Base-by-base conservation (phyloP, 768 basidiomycete genomes). In the Chalciporus sphaerocephalus region DNA sequence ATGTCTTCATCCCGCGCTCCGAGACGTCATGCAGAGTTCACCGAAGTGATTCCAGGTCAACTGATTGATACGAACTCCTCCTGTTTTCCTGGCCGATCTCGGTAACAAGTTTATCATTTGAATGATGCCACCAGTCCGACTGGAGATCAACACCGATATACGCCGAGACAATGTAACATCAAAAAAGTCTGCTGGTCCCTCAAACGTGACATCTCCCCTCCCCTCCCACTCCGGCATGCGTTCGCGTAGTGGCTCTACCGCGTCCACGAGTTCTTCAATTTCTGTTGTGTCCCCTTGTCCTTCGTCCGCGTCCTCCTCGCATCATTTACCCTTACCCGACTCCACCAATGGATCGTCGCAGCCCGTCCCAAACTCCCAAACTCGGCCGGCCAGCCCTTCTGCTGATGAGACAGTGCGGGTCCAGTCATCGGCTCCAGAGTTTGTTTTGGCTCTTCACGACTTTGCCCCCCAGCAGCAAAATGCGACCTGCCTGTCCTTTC, bases 371-470 rank as follows among this genome's bases (percentile, higher is more conserved):
- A 52, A 45, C 10, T 42, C 53, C 25, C 47, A 27, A 6, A 37
- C 68, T 13, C 78, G 68, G 38, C 72, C 78, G 5, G 57, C 63
- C 23, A 74, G 69, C 44, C 69, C 72, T 16, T 59, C 61, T 12
- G 60, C 72, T 35, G 79, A 81, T 20, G 77, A 80, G 42, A 75
- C 76, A 18, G 66, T 75, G 40, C 74, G 72, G 27, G 56, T 73
- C 3, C 60, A 57, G 32, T 17, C 60, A 1, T 46, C 58, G 28
- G 68, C 60, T 24, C 66, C 78, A 15, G 89, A 90, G 61, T 92
- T 83, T 64, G 92, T 94, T 5, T 71, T 91, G 18, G 92, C 95
- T 3, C 86, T 95, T 74, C 93, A 98, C 61, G 92, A 96, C 64
- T 98, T 92, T 57, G 59, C 69, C 18, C 87, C 89, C 21, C 76